A percentile compares a stretch with the other conserved stretches of the same genome.
Conservation (phyloP, 305 asterid species). For the Plantago rigida region DNA sequence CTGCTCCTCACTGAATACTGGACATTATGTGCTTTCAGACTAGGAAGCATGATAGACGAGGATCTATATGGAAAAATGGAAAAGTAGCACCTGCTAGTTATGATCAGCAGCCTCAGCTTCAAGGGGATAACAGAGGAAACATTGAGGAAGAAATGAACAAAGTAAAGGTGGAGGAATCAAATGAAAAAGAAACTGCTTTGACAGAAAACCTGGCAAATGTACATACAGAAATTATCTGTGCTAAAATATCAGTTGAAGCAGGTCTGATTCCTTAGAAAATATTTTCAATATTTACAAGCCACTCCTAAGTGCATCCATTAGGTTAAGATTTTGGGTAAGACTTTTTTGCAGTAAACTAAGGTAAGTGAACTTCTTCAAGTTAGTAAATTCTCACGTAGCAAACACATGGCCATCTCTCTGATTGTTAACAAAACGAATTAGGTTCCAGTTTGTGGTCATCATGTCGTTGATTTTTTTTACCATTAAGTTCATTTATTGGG, state of each 20-base stretch:
- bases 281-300: conserved; percentile 27
- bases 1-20: conserved; percentile 19
- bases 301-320: conserved; percentile 29
- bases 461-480: background rate
- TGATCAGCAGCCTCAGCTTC: conserved; percentile 30
- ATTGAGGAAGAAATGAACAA: conserved; percentile 26
- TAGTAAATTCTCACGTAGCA: background rate
- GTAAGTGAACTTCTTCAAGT: conserved; percentile 11
- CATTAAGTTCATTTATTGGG: background rate
- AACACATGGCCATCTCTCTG: conserved; percentile 7
- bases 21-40: conserved; percentile 30
- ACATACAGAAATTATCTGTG: conserved; percentile 27
- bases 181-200: conserved; percentile 34
- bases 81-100: conserved; percentile 38
- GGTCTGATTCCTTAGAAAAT: conserved; percentile 32
- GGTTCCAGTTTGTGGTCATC: conserved; percentile 10
- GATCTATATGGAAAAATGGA: conserved; percentile 36
- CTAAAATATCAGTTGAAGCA: conserved; percentile 26
- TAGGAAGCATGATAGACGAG: conserved; percentile 37
- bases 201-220: conserved; percentile 26
- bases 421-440: background rate
- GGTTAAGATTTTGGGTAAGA: conserved; percentile 37
- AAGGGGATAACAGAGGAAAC: conserved; percentile 31
- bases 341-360: conserved; percentile 5
- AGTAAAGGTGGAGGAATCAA: conserved; percentile 32